Evolutionary conservation across 768 basidiomycete species (phyloP), one percentile per base, ranked within the genome.

Genomic region (Agrocybe praecox): DNA sequence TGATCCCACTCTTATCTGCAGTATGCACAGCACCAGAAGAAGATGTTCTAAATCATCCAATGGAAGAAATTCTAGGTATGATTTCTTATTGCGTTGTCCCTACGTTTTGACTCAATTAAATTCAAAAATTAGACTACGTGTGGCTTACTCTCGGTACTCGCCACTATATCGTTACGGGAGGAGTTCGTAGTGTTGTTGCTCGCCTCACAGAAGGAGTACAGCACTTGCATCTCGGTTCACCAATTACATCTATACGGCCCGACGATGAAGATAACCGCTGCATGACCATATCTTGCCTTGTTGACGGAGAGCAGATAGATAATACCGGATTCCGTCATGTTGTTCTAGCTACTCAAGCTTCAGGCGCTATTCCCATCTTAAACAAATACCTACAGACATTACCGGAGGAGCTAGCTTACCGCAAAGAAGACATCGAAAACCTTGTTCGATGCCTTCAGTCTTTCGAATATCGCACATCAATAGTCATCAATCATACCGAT

Each of bases 401-500:
- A 2, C 69, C 74, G 1, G 47, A 57, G 11, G 53, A 66, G 0
- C 60, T 68, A 15, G 56, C 43, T 26, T 62, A 59, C 6, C 71
- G 73, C 49, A 72, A 68, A 21, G 52, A 65, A 18, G 65, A 64
- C 10, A 63, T 82, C 3, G 71, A 71, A 43, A 67, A 69, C 8
- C 79, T 82, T 54, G 70, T 87, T 21, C 61, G 64, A 1, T 83
- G 84, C 52, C 72, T 92, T 8, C 62, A 74, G 47, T 59, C 74
- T 8, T 88, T 91, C 67, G 65, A 72, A 57, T 89, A 89, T 61
- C 70, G 77, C 43, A 71, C 70, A 34, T 82, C 80, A 6, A 76
- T 87, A 29, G 87, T 91, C 53, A 75, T 90, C 57, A 90, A 89
- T 62, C 90, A 94, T 66, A 85, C 84, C 23, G 89, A 90, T 64